These are phyloP conservation scores for Cercospora sesami DNA, from an alignment of 2,329 filamentous ascomycete genomes.

Conservation along the genomic window DNA sequence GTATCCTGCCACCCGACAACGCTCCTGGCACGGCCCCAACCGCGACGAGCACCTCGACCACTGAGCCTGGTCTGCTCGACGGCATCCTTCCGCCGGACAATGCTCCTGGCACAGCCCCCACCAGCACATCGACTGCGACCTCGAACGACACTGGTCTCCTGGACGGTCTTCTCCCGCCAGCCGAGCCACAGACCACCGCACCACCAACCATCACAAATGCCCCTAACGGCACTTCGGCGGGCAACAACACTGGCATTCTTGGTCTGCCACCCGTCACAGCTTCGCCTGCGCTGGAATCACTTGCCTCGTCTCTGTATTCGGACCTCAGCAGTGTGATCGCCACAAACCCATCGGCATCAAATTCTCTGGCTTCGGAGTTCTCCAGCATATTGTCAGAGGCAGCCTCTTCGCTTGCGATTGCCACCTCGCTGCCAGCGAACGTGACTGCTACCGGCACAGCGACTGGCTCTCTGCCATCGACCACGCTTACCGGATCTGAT, in stretches of 20 bases:
- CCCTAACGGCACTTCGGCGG: slow-evolving; percentile 19
- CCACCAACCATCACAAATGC: neutral
- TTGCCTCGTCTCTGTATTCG: slow-evolving; percentile 35
- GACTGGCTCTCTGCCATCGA: slow-evolving; percentile 20
- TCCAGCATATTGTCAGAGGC: slow-evolving; percentile 37
- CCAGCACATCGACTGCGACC: neutral
- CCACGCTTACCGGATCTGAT: slow-evolving; percentile 22
- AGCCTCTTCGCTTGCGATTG: slow-evolving; percentile 29
- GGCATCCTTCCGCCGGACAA: slow-evolving; percentile 9
- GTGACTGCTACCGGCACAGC: slow-evolving; percentile 20
- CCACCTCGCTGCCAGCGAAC: slow-evolving; percentile 22
- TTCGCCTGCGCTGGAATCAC: slow-evolving; percentile 33
- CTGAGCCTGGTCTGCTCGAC: neutral
- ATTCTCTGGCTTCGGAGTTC: slow-evolving; percentile 33
- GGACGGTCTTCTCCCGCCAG: slow-evolving; percentile 6
- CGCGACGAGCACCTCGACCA: neutral
- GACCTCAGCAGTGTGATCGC: slow-evolving; percentile 35
- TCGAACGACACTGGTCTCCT: neutral
- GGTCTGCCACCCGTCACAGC: slow-evolving; percentile 23
- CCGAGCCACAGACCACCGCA: neutral
- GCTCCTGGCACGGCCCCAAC: neutral
- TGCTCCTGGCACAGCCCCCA: neutral
- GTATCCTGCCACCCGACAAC: slow-evolving; percentile 6
- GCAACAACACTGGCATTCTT: slow-evolving; percentile 17
- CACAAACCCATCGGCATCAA: slow-evolving; percentile 32